Evolutionary conservation across 495 filamentous ascomycete genomes (phyloP), one percentile per base, ranked within the genome.

Genomic region (Penicillium coffeae): DNA sequence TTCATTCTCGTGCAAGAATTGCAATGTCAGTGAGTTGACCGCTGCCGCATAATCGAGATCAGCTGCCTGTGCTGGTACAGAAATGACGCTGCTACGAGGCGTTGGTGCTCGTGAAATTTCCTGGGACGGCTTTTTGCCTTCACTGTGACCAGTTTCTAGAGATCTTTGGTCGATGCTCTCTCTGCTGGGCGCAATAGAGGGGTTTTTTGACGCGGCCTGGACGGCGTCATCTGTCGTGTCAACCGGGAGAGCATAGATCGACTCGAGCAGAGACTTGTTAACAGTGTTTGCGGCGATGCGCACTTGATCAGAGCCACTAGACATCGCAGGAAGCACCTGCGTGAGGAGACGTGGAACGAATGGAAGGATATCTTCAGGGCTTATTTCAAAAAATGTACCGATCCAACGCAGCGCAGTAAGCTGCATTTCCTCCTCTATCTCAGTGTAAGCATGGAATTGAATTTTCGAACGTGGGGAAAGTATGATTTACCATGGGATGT

Each of bases 1-100:
- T 72, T 97, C 94, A 59, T 96, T 89, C 58, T 97, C 92, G 62
- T 97, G 96, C 38, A 97, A 68, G 63, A 99, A 97, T 45, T 97
- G 83, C 18, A 96, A 63, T 1, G 92, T 99, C 15, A 99, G 80
- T 36, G 94, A 93, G 64, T 83, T 91, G 33, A 99, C 94, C n/a
- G 92, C 88, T 8, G 88, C 88, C n/a, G 90, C 88, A 63, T 97
- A 99, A 66, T 99, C 94, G 16, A 99, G 79, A 60, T 96, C 89
- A 14, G 67, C 69, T 15, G 77, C 56, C 10, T 74, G 66, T 1
- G 74, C 65, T 5, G 75, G 66, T 1, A 74, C 65, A 3, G 75
- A 69, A 36, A 66, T 50, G 40, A 63, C 48, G 45, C 67, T 72
- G 43, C 60, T 71, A 47, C 68, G 70, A 40, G 76, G 72, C 42